Percentiles rank a stretch among this genome's conserved stretches.
Conservation (phyloP, 2,329 filamentous ascomycete species). For the Aspergillus ibericus region DNA sequence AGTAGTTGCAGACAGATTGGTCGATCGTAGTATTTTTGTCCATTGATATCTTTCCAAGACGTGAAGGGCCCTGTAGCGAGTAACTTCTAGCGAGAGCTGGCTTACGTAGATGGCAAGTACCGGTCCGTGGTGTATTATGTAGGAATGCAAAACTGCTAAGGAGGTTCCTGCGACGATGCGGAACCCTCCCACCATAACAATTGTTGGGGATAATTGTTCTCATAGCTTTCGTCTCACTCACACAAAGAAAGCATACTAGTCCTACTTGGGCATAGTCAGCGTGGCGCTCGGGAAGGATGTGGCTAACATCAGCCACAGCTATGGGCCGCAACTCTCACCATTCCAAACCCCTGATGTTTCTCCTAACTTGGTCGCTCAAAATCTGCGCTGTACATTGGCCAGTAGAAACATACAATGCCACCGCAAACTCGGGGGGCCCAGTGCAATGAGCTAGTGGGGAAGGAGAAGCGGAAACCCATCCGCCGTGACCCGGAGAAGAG, state of each 20-base stretch:
- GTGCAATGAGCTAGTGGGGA: background rate
- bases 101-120: no score
- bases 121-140: no score
- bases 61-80: background rate
- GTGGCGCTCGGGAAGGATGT: background rate
- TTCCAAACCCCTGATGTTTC: background rate
- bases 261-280: no score
- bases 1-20: background rate
- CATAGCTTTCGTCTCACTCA: no score
- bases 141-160: no score
- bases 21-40: background rate
- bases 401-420: constrained; percentile 6
- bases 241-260: no score
- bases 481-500: constrained; percentile 24
- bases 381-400: no score
- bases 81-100: no score
- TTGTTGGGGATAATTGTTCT: no score
- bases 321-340: background rate
- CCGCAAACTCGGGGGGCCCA: background rate
- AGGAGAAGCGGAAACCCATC: constrained; percentile 21
- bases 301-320: constrained; percentile 8
- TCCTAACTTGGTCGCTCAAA: background rate
- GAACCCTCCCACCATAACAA: no score
- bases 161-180: no score
- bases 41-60: background rate